Conservation (phyloP, 1,284 basidiomycete genomes). For the Xerocomus minutiporus region DNA sequence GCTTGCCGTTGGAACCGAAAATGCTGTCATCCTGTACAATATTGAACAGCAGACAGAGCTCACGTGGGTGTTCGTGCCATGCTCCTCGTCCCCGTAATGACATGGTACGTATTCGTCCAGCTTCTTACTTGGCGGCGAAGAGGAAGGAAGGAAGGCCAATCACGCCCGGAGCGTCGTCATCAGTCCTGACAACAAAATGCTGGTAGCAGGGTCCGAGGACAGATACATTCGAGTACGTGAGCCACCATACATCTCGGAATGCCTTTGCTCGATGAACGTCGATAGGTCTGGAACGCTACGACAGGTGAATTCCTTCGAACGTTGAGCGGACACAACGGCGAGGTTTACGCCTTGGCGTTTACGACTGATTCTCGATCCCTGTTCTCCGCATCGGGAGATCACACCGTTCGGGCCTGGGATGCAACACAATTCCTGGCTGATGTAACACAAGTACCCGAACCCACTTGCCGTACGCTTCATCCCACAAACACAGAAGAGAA, state of each 20-base stretch:
- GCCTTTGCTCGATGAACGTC: not conserved
- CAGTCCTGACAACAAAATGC: conserved; percentile 30
- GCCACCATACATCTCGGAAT: not conserved
- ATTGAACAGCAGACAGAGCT: conserved; percentile 23
- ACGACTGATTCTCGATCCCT: conserved; percentile 29
- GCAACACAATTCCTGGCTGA: conserved; percentile 25
- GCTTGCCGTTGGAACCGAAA: conserved; percentile 34
- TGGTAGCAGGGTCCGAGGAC: conserved; percentile 34
- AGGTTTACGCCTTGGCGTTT: conserved; percentile 33
- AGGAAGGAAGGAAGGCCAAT: conserved; percentile 22
- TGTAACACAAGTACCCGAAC: conserved; percentile 18
- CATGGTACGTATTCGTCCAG: conserved; percentile 7
- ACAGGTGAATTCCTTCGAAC: conserved; percentile 28
- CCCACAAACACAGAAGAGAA: conserved; percentile 14
- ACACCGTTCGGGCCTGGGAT: conserved; percentile 31
- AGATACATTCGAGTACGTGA: conserved; percentile 28
- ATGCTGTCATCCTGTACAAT: conserved; percentile 33
- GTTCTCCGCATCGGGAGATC: conserved; percentile 34
- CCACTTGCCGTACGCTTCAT: conserved; percentile 21
- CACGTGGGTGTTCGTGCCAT: conserved; percentile 20
- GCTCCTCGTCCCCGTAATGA: not conserved
- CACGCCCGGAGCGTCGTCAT: conserved; percentile 33
- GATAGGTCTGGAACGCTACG: conserved; percentile 26
- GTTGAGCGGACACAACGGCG: conserved; percentile 28
- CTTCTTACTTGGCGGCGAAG: conserved; percentile 29